Conservation (phyloP, 1,284 basidiomycete genomes). For the Ceratobasidium sp. region DNA sequence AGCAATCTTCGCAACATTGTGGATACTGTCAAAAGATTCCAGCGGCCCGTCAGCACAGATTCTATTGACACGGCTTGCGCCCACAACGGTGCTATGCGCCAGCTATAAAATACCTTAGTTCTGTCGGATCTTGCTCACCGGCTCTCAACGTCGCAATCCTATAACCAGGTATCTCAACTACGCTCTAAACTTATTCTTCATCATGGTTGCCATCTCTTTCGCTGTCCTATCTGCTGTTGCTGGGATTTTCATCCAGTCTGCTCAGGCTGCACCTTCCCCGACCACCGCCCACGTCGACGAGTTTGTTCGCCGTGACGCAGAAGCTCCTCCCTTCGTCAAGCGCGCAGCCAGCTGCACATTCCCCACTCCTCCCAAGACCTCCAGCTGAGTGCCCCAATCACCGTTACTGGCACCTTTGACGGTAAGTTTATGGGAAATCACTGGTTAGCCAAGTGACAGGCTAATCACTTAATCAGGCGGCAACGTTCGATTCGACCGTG, state of each 20-base stretch:
- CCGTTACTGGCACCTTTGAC: slow-evolving; percentile 30
- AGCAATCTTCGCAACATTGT: neutral
- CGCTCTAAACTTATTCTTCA: neutral
- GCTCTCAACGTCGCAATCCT: neutral
- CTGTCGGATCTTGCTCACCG: neutral
- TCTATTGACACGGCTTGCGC: too few relatives aligned
- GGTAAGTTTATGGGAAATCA: neutral
- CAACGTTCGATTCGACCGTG: slow-evolving; percentile 32
- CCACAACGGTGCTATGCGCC: neutral
- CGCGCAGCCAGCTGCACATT: slow-evolving; percentile 34
- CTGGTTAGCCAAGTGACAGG: neutral
- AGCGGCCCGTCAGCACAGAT: slow-evolving; percentile 1
- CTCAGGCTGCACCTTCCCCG: slow-evolving; percentile 19
- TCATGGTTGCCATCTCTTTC: slow-evolving; percentile 22
- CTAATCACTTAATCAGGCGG: too few relatives aligned
- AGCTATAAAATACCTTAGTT: neutral
- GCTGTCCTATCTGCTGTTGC: slow-evolving; percentile 16
- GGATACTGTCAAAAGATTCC: neutral
- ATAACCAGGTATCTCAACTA: neutral
- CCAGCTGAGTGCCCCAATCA: slow-evolving; percentile 27
- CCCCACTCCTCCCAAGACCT: slow-evolving; percentile 33
- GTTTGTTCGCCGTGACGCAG: slow-evolving; percentile 33
- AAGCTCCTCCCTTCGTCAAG: slow-evolving; percentile 23
- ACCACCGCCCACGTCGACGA: slow-evolving; percentile 25
- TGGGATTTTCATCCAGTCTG: slow-evolving; percentile 1